phyloP scores from a whole-genome alignment of 495 filamentous ascomycete species.

The Penicillium crystallinum region DNA sequence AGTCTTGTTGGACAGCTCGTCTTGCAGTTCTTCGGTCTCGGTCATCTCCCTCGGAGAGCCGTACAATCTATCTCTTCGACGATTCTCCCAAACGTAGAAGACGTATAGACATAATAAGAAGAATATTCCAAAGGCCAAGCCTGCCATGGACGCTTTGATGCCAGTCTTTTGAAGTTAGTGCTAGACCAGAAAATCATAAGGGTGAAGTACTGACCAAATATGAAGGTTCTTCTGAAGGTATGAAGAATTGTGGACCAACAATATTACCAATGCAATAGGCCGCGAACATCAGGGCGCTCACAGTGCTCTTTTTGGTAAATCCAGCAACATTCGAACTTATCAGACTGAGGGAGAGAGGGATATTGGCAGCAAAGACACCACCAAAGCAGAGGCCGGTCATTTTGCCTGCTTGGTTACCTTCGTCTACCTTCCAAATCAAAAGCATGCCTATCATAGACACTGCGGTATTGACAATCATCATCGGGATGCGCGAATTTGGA shows the following conservation, averaged over 20 bases:
- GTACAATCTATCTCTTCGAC: constrained; percentile 21
- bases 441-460: constrained; percentile 49
- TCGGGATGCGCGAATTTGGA: constrained; percentile 22
- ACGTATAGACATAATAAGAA: constrained; percentile 21
- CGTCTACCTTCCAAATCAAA: constrained; percentile 52
- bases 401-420: constrained; percentile 44
- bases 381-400: constrained; percentile 53
- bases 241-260: constrained; percentile 35
- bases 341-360: constrained; percentile 51
- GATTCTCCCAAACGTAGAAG: constrained; percentile 23
- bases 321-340: constrained; percentile 58
- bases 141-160: constrained; percentile 28
- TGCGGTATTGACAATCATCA: constrained; percentile 29
- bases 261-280: constrained; percentile 38
- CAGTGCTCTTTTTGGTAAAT: constrained; percentile 57
- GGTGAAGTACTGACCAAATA: constrained; percentile 25
- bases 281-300: constrained; percentile 35
- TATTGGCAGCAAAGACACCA: constrained; percentile 46
- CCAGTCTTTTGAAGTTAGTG: constrained; percentile 15
- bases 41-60: constrained; percentile 21
- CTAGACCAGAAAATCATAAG: not conserved
- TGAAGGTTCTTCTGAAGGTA: constrained; percentile 27
- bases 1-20: constrained; percentile 29
- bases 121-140: constrained; percentile 21
- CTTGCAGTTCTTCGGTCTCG: constrained; percentile 21